phyloP scores from a whole-genome alignment of 2,329 filamentous ascomycete species.

The Fusarium zealandicum region DNA sequence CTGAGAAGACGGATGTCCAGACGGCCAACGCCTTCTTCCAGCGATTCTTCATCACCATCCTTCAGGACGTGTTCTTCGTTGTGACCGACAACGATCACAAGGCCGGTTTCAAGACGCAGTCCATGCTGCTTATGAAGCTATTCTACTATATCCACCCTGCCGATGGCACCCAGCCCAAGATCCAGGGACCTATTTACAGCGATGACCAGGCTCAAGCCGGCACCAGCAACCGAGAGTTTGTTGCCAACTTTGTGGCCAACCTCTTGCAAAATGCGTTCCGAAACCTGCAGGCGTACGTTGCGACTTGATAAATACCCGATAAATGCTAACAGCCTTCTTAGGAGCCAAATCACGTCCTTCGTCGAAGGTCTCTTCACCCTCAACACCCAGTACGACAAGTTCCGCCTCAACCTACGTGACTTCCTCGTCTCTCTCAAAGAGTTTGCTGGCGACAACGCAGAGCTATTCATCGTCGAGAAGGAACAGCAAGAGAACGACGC shows the following conservation, averaged over 20 bases:
- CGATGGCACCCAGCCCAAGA: slow-evolving; percentile 76
- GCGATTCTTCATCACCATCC: slow-evolving; percentile 92
- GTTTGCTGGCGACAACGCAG: slow-evolving; percentile 93
- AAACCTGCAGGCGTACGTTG: slow-evolving; percentile 84
- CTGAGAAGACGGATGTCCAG: slow-evolving; percentile 83
- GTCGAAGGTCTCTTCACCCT: slow-evolving; percentile 87
- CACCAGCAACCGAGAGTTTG: slow-evolving; percentile 89
- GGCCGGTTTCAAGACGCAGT: slow-evolving; percentile 98
- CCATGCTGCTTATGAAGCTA: slow-evolving; percentile 90
- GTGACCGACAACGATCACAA: slow-evolving; percentile 98
- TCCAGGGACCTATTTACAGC: slow-evolving; percentile 89
- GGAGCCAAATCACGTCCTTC: slow-evolving; percentile 86
- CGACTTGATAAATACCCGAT: neutral
- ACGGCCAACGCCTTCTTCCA: slow-evolving; percentile 97
- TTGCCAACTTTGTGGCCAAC: slow-evolving; percentile 85
- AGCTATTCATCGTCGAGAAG: slow-evolving; percentile 92
- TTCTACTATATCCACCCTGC: slow-evolving; percentile 90
- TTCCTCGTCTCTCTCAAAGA: slow-evolving; percentile 98
- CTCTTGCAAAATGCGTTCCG: slow-evolving; percentile 90
- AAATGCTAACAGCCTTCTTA: slow-evolving; percentile 54
- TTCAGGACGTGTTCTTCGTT: slow-evolving; percentile 98
- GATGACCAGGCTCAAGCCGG: slow-evolving; percentile 82
- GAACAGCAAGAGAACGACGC: slow-evolving; percentile 89
- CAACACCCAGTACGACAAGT: slow-evolving; percentile 89
- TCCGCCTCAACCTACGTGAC: slow-evolving; percentile 94